Evolutionary conservation across 495 filamentous ascomycete species (phyloP).

Genomic region (Sphaerosporella brunnea): DNA sequence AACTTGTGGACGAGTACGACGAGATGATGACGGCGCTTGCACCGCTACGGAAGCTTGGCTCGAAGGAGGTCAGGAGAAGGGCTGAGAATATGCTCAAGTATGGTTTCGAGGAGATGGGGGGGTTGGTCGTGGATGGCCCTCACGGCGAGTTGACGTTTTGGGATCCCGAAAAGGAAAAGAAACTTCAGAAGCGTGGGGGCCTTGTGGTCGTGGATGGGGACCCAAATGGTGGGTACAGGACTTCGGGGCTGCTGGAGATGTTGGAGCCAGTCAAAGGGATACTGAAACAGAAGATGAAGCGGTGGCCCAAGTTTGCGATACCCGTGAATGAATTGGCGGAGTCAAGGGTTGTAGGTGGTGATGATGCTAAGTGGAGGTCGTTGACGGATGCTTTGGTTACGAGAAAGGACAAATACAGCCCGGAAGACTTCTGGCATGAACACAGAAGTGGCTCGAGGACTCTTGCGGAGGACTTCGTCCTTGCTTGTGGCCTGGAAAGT

Average conservation of each 20-base stretch:
- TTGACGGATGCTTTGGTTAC: slow-evolving; percentile 6
- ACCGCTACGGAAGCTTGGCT: slow-evolving; percentile 36
- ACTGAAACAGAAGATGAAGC: slow-evolving; percentile 28
- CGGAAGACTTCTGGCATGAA: slow-evolving; percentile 9
- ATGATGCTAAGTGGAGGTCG: slow-evolving; percentile 26
- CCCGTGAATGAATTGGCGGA: slow-evolving; percentile 30
- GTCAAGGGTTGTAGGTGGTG: slow-evolving; percentile 33
- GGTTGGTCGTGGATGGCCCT: background rate
- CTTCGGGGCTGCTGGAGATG: slow-evolving; percentile 13
- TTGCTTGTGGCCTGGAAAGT: slow-evolving; percentile 12
- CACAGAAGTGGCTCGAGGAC: slow-evolving; percentile 31
- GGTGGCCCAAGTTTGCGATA: slow-evolving; percentile 30
- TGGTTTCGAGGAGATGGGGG: background rate
- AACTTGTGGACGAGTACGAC: slow-evolving; percentile 51
- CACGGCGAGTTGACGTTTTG: background rate
- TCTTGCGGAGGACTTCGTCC: slow-evolving; percentile 29
- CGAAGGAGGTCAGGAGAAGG: slow-evolving; percentile 12
- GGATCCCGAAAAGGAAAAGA: background rate
- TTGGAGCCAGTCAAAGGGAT: slow-evolving; percentile 10
- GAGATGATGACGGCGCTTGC: slow-evolving; percentile 41
- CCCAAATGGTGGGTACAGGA: slow-evolving; percentile 8
- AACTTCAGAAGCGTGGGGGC: background rate
- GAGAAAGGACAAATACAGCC: background rate
- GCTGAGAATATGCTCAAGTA: slow-evolving; percentile 4
- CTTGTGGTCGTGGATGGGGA: slow-evolving; percentile 4